Evolutionary conservation across 2,329 filamentous ascomycete genomes (phyloP).

Genomic region (Ophiostoma ulmi): DNA sequence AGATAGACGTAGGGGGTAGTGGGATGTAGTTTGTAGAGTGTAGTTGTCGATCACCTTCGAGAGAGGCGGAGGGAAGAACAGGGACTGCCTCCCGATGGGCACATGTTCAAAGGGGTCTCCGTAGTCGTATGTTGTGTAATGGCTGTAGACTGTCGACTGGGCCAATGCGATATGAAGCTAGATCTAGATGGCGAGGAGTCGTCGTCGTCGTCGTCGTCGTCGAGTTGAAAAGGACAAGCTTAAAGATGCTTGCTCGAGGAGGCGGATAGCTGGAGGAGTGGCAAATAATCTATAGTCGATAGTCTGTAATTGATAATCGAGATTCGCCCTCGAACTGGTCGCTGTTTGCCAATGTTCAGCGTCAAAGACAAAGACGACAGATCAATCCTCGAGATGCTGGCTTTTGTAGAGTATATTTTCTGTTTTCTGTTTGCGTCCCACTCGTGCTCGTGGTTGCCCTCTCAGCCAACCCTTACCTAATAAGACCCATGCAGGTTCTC

Average conservation of each 20-base stretch:
- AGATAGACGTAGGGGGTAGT: not conserved
- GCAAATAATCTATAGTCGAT: not conserved
- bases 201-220: slow-evolving; percentile 3
- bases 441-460: slow-evolving; percentile 8
- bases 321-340: not conserved
- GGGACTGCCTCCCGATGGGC: slow-evolving; percentile 20
- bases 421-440: slow-evolving; percentile 14
- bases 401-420: not conserved
- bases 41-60: slow-evolving; percentile 14
- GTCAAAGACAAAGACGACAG: not conserved
- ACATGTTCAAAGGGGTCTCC: slow-evolving; percentile 16
- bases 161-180: not conserved
- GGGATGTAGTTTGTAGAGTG: not conserved
- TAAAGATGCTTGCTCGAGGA: not conserved
- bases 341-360: not conserved
- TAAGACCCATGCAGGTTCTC: not conserved
- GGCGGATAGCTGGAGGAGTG: not conserved
- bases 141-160: not conserved
- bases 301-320: too few species aligned
- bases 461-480: slow-evolving; percentile 7
- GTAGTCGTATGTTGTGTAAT: not conserved
- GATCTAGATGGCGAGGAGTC: not conserved
- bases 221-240: not conserved
- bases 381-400: not conserved
- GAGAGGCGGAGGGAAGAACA: slow-evolving; percentile 5